phyloP scores from a whole-genome alignment of 2,329 filamentous ascomycete genomes.

The Intubia oerlemansii region DNA sequence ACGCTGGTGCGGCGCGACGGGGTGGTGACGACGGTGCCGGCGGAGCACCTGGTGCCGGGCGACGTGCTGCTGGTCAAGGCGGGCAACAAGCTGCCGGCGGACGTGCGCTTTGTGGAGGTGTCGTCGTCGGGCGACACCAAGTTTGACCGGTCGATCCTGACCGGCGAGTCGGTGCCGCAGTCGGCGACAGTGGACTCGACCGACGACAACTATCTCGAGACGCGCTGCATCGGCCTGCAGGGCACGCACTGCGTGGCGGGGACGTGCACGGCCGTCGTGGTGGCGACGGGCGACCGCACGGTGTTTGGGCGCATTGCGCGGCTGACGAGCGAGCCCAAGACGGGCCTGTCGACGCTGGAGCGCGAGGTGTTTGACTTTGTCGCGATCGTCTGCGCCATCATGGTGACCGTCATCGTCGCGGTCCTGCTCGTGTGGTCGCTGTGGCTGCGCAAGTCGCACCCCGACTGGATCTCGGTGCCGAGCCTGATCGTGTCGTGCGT shows the following conservation, averaged over 20 bases:
- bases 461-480: conserved; percentile 50
- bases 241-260: conserved; percentile 62
- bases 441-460: conserved; percentile 46
- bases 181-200: conserved; percentile 41
- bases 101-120: conserved; percentile 47
- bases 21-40: conserved; percentile 15
- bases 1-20: conserved; percentile 44
- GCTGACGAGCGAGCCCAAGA: conserved; percentile 47
- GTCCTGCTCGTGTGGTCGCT: conserved; percentile 47
- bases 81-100: conserved; percentile 54
- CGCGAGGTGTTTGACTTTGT: conserved; percentile 57
- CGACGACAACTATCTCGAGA: conserved; percentile 57
- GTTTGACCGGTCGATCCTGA: conserved; percentile 54
- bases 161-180: conserved; percentile 45
- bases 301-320: conserved; percentile 59
- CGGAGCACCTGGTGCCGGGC: conserved; percentile 46
- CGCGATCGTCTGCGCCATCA: conserved; percentile 43
- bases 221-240: conserved; percentile 53
- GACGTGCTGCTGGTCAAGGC: conserved; percentile 47
- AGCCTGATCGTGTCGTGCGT: conserved; percentile 54
- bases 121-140: conserved; percentile 34
- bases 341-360: conserved; percentile 46
- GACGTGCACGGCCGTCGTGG: conserved; percentile 41
- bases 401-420: conserved; percentile 41
- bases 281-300: conserved; percentile 50